These are phyloP conservation scores for Anisogramma anomala DNA, from an alignment of 2,329 filamentous ascomycete species.

Conservation along the genomic window DNA sequence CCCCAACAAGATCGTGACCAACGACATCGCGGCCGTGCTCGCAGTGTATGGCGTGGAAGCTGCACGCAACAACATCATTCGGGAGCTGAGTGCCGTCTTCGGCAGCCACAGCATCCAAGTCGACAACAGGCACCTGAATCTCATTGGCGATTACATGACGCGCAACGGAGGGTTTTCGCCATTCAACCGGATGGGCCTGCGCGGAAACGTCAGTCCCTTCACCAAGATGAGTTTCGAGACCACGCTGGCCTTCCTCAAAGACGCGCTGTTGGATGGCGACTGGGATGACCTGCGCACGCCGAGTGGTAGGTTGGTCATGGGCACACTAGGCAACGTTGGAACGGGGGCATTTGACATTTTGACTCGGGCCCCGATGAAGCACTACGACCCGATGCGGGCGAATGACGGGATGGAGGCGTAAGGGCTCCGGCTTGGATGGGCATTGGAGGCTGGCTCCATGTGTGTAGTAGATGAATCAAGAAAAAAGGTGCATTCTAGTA, in stretches of 20 bases:
- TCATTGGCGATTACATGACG: conserved; percentile 99
- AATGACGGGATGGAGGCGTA: conserved; percentile 13
- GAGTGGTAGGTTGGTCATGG: conserved; percentile 78
- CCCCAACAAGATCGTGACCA: conserved; percentile 76
- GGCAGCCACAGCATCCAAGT: conserved; percentile 82
- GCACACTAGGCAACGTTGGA: conserved; percentile 68
- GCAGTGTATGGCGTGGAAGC: conserved; percentile 87
- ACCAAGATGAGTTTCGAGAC: conserved; percentile 99
- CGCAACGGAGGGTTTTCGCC: conserved; percentile 76
- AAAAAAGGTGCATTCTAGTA: background rate
- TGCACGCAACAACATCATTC: conserved; percentile 73
- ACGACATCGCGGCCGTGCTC: conserved; percentile 82
- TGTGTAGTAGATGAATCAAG: background rate
- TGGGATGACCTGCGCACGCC: conserved; percentile 80
- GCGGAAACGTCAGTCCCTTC: conserved; percentile 76
- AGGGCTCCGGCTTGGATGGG: background rate
- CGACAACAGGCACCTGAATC: conserved; percentile 81
- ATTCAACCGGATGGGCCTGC: conserved; percentile 84
- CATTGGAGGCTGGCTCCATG: background rate
- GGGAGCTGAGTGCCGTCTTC: conserved; percentile 79
- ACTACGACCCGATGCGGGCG: conserved; percentile 26
- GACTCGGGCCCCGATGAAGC: conserved; percentile 44
- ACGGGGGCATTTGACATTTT: conserved; percentile 90
- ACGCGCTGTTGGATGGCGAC: conserved; percentile 82
- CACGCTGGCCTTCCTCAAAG: conserved; percentile 83